Evolutionary conservation across 73 alveolate genomes (phyloP).

Genomic region (Durusdinium trenchii): DNA sequence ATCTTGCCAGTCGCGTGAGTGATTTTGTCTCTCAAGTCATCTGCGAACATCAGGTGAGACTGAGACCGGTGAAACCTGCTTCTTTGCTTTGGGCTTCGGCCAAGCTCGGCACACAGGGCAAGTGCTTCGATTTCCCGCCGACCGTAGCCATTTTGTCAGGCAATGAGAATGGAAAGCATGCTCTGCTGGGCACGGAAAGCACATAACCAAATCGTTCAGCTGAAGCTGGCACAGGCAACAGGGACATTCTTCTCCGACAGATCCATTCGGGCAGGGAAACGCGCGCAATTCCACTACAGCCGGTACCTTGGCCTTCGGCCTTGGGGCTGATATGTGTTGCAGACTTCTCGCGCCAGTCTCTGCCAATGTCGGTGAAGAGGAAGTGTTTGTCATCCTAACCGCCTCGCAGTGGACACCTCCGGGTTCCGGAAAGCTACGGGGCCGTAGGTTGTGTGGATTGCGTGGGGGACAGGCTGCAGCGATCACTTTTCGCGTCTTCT

Average conservation of each 20-base stretch:
- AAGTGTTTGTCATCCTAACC: background rate
- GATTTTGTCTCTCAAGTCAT: background rate
- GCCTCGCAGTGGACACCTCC: background rate
- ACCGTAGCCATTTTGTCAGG: conserved; percentile 48
- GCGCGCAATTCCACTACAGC: conserved; percentile 47
- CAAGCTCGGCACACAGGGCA: conserved; percentile 66
- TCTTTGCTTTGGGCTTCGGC: conserved; percentile 5
- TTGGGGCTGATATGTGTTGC: background rate
- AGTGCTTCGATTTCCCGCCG: conserved; percentile 8
- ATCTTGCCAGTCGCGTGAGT: too few species aligned
- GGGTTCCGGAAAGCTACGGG: background rate
- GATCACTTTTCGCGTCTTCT: conserved; percentile 10
- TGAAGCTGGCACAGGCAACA: conserved; percentile 22
- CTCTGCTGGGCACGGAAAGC: conserved; percentile 54
- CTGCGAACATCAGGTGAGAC: background rate
- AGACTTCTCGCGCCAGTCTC: background rate
- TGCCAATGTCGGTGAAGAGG: background rate
- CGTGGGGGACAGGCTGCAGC: conserved; percentile 29
- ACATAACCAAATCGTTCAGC: background rate
- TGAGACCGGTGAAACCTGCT: conserved; percentile 21
- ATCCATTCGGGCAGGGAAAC: background rate
- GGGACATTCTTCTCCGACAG: conserved; percentile 54
- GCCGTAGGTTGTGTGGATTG: background rate
- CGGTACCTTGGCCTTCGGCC: background rate
- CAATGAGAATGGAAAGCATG: conserved; percentile 56